Percentiles rank a stretch among this genome's conserved stretches.
These are phyloP conservation scores for Solanum rostratum DNA, from an alignment of 257 asterid genomes.

Conservation along the genomic window DNA sequence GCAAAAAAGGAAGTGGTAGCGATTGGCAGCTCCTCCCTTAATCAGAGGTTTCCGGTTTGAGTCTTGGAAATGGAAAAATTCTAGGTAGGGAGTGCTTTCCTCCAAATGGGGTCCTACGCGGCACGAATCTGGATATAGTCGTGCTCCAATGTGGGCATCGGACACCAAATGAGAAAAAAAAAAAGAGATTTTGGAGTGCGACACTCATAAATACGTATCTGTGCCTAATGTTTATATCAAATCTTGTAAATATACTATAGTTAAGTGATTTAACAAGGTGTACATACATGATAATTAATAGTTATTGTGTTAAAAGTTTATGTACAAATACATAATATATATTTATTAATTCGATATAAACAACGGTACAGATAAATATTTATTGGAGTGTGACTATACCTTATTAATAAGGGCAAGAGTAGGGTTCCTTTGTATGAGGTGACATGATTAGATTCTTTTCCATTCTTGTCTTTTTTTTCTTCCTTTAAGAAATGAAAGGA, in stretches of 20 bases:
- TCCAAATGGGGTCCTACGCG: too few species aligned
- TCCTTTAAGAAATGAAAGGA: neutral
- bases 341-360: neutral
- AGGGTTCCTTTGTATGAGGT: neutral
- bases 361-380: fast-evolving
- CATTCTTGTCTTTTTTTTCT: neutral
- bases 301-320: neutral
- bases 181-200: neutral
- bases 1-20: too few species aligned
- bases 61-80: too few species aligned
- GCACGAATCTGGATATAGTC: too few species aligned
- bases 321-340: fast-evolving
- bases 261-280: neutral
- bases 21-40: too few species aligned
- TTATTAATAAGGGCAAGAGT: neutral
- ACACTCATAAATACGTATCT: neutral
- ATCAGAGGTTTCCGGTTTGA: too few species aligned
- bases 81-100: too few species aligned
- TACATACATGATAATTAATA: neutral
- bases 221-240: neutral
- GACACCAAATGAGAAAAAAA: too few species aligned
- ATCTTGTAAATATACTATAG: neutral
- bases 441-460: neutral
- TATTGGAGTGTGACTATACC: neutral
- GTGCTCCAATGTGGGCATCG: too few species aligned